Evolutionary conservation across 169 alveolate genomes (phyloP).

Genomic region (Amoebophrya sp.): DNA sequence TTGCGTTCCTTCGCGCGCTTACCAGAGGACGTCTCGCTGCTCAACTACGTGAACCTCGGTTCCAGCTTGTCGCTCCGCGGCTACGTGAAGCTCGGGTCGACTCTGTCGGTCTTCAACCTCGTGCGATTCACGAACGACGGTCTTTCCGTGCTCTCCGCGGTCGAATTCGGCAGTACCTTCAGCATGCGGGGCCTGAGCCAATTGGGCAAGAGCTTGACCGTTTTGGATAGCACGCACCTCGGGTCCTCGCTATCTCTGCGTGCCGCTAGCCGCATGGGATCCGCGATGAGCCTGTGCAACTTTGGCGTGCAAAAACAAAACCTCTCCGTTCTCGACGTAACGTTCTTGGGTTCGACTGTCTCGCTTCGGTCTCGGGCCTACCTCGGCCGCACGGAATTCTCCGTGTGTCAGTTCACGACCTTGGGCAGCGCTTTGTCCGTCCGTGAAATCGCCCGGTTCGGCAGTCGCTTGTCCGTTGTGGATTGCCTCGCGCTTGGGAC

Average conservation of each 20-base stretch:
- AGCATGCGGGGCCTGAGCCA: background rate
- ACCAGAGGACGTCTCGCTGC: background rate
- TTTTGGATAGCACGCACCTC: background rate
- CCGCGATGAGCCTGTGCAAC: background rate
- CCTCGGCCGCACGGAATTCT: background rate
- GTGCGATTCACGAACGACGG: background rate
- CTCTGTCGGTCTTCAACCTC: background rate
- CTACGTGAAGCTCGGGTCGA: background rate
- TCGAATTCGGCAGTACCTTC: background rate
- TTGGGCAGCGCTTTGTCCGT: background rate
- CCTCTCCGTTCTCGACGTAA: background rate
- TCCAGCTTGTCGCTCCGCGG: background rate
- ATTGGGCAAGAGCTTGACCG: background rate
- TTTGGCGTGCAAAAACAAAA: too few relatives aligned
- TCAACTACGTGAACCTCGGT: slow-evolving; percentile 18
- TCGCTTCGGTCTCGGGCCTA: background rate
- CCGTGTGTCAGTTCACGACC: background rate
- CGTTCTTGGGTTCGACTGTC: background rate
- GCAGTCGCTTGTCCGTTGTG: background rate
- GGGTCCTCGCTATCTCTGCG: background rate
- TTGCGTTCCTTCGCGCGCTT: slow-evolving; percentile 21
- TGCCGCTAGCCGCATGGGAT: background rate
- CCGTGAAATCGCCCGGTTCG: background rate
- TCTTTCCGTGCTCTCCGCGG: slow-evolving; percentile 12
- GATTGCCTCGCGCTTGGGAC: background rate